Evolutionary conservation across 352 stramenopile genomes (phyloP).

Genomic region (Globisporangium iwayamae): DNA sequence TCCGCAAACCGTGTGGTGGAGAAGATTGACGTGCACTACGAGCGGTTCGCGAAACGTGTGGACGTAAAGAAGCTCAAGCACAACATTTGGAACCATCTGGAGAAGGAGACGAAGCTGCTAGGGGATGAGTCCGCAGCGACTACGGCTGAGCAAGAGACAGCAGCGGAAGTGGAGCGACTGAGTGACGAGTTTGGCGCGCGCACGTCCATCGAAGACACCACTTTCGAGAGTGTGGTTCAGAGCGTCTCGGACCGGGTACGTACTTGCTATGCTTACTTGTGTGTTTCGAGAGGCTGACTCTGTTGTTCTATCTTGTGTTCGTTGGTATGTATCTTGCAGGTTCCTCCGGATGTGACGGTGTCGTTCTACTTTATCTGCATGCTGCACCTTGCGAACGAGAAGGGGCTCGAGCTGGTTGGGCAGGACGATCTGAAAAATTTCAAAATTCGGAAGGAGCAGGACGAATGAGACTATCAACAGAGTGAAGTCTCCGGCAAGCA

Average conservation of each 20-base stretch:
- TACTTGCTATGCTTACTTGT: not conserved
- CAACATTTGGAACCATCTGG: conserved; percentile 90
- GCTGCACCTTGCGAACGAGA: conserved; percentile 99
- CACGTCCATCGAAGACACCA: conserved; percentile 28
- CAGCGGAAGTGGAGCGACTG: conserved; percentile 13
- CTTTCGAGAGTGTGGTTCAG: conserved; percentile 90
- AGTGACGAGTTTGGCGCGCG: conserved; percentile 17
- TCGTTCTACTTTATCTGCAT: conserved; percentile 99
- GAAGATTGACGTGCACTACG: conserved; percentile 93
- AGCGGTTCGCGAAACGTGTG: conserved; percentile 94
- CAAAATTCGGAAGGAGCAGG: conserved; percentile 49
- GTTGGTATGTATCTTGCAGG: conserved; percentile 28
- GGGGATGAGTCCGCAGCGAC: conserved; percentile 7
- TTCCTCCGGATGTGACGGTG: conserved; percentile 93
- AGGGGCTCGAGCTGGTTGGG: conserved; percentile 87
- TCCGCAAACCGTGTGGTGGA: conserved; percentile 91
- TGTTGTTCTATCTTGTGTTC: conserved; percentile 6
- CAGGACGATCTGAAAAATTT: conserved; percentile 81
- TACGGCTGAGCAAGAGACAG: not conserved
- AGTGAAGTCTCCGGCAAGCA: not conserved
- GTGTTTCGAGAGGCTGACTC: not conserved
- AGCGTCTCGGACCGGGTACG: conserved; percentile 81
- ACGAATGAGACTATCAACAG: conserved; percentile 10
- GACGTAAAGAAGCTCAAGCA: conserved; percentile 97
- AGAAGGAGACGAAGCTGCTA: conserved; percentile 37